Base-by-base conservation (phyloP, 2,329 filamentous ascomycete species). In the Dactylonectria estremocensis region DNA sequence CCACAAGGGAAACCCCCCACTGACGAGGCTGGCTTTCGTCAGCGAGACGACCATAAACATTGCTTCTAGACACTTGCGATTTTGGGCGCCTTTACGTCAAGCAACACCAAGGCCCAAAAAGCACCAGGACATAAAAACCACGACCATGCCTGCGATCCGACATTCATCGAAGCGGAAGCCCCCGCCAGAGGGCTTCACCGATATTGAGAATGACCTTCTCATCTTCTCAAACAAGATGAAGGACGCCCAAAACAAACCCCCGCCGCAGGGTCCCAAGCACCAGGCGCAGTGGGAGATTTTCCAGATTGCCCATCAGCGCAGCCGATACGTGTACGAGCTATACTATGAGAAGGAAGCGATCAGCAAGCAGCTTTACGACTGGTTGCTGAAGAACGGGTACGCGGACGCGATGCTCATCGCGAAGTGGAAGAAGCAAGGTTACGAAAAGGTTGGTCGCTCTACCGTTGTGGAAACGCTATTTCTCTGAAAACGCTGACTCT, bases 351-450 rank as follows among this genome's bases (percentile, higher is more conserved):
- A 98, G 83, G 94, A 98, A 83, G 95, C 95, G 58, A 98, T 99
- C 80, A 93, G 90, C 82, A 95, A 93, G 83, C 87, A 92, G 82
- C 86, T 99, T 20, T 99, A 99, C 82, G 96, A 98, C 74, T 99
- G 94, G 92, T 85, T 98, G 71, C 85, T 99, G 67, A 99, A 99
- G 88, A 98, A 99, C 79, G 91, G 92, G 56, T 98, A 99, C 80
- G 96, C 95, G 5, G 96, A 99, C 82, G 90, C 93, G 52, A 96
- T 95, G 85, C 85, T 99, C 78, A 98, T 99, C 78, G 96, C 96
- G 14, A 99, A 99, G 85, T 99, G 96, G 96, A 99, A 99, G 90
- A 99, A 99, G 85, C 93, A 97, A 77, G 96, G 96, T 16, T 99
- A 99, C 78, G 96, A 99, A 83, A 98, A 98, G 91, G 93, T 94